Evolutionary conservation across 768 basidiomycete species (phyloP), one percentile per base, ranked within the genome.

Genomic region (Neoboletus brunneissimus): DNA sequence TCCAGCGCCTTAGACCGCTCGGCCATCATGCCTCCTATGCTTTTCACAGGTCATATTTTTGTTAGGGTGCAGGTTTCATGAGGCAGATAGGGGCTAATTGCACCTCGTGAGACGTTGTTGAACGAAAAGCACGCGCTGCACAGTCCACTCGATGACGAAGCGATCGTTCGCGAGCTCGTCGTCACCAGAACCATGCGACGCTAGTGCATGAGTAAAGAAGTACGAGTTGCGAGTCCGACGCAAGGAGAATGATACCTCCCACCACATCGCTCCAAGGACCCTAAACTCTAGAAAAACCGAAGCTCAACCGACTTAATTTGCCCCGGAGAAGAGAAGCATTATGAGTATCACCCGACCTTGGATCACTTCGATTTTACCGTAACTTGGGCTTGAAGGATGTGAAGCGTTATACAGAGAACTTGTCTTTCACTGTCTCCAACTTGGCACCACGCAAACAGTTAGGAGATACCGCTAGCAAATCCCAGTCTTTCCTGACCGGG

Each of bases 1-100:
- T 81, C 80, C 77, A 76, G 79, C 79, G 78, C 80, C 80, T 81
- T 80, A 74, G 79, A 81, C 79, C 78, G 77, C 79, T 81, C 80
- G 79, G 79, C 79, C 80, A 80, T 78, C 73, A 66, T 71, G 71
- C 70, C 68, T 18, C 34, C 12, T 5, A 25, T 18, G 42, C 0
- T 9, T 32, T 13, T 0, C 0, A 1, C n/a, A 5, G 3, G 20
- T 5, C 20, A 13, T n/a, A 2, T 1, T 15, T 8, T 1, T 32
- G 2, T 48, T 9, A 7, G 12, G 15, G 12, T 48, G 5, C 15
- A 43, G 16, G 42, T 8, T 35, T 35, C 32, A 34, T 13, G 9
- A 10, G 12, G 13, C 12, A 13, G 32, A 32, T 31, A 1, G 29
- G 9, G 29, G 25, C 5, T 25, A 29, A 29, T 29, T 6, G 5